A percentile compares a stretch with the other conserved stretches of the same genome.
Conservation (phyloP, 2,329 filamentous ascomycete species). For the Achaetomium macrosporum region DNA sequence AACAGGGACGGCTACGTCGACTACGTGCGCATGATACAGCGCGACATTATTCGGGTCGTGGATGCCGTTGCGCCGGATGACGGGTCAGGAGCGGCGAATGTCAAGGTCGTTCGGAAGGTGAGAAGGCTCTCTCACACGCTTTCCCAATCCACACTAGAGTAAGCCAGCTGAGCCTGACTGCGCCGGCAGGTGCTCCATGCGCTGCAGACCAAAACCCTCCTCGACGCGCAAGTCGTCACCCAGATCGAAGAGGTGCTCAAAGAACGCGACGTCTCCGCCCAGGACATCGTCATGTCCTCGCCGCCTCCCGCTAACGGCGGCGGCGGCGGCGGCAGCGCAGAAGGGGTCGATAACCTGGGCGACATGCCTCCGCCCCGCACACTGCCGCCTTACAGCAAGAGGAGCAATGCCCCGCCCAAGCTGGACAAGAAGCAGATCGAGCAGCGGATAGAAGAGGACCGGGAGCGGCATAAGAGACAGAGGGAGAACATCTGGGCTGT, state of each 20-base stretch:
- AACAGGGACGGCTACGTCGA: constrained; percentile 67
- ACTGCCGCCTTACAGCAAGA: constrained; percentile 27
- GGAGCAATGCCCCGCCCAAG: constrained; percentile 28
- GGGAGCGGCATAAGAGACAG: constrained; percentile 87
- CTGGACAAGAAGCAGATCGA: constrained; percentile 87
- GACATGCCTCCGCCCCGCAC: constrained; percentile 39
- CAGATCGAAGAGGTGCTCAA: constrained; percentile 82
- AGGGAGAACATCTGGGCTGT: constrained; percentile 93
- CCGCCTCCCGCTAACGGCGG: constrained; percentile 32
- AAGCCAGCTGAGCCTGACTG: not conserved
- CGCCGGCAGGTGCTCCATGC: constrained; percentile 56
- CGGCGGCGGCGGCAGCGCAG: constrained; percentile 26
- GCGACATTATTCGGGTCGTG: constrained; percentile 85
- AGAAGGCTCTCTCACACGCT: constrained; percentile 21
- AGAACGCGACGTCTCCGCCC: constrained; percentile 63
- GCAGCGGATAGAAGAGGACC: constrained; percentile 93
- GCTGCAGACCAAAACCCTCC: constrained; percentile 63
- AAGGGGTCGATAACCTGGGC: constrained; percentile 30
- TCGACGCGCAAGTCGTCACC: constrained; percentile 65
- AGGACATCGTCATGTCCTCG: constrained; percentile 49
- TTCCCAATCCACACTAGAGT: not conserved
- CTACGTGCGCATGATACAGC: constrained; percentile 90
- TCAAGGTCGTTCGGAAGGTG: constrained; percentile 84
- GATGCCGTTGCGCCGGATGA: constrained; percentile 86
- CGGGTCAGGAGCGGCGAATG: constrained; percentile 83